Base-by-base conservation (phyloP, 345 rosid species). In the Eutrema heterophyllum region DNA sequence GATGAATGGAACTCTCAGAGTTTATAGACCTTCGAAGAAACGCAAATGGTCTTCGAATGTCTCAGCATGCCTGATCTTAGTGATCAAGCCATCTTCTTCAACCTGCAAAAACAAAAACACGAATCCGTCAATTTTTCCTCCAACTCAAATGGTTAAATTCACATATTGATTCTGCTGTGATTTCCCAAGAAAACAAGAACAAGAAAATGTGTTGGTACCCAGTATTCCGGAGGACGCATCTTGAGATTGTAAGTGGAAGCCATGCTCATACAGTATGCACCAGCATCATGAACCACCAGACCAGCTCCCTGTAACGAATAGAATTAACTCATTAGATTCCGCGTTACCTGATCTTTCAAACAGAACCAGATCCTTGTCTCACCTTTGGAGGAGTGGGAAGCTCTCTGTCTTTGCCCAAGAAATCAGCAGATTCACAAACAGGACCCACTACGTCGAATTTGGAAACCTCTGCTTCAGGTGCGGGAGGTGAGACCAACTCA, bases 201-300 rank as follows among this genome's bases (percentile, higher is more conserved):
- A 63, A 36, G 46, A 68, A 60, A 36, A 14, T 52, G 68, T 40
- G 59, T 41, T 6, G 30, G 48, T 95, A 95, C 99, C 99, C 98
- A 95, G 84, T 92, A 92, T 83, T 92, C 98, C 0, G 99, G 94
- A 75, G 98, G 99, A 21, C 98, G 98, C 97, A 95, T 92, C 86
- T 95, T 95, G 75, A 95, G 93, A 78, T 95, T 95, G 90, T 95
- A 95, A 48, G 97, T 90, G 2, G 99, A 95, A 40, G 99, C 98
- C 99, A 95, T 95, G 82, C 99, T 95, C 99, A 95, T 95, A 87
- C 99, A 92, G 74, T 95, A 95, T 30, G 98, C 99, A 49, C 99
- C 99, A 4, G 98, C 99, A 69, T 95, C 99, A 53, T 90, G 98
- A 74, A 95, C 99, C 55, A 92, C 97, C 36, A 95, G 88, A 64